Conservation (phyloP, 164 flowering plant genomes). For the Liquidambar formosana region DNA sequence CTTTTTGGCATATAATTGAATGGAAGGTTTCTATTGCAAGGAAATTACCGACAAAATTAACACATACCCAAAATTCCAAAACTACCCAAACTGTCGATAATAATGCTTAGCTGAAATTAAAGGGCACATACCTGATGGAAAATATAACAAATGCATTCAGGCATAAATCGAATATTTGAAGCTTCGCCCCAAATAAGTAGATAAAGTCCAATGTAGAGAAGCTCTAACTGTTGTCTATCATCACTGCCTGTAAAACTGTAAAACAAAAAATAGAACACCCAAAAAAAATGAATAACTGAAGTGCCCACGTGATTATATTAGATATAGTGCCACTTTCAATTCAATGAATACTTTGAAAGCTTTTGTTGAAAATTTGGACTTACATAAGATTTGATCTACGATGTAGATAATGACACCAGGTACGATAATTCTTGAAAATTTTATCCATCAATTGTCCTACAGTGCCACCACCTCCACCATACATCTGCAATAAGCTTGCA, state of each 20-base stretch:
- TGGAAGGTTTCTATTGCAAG: no score
- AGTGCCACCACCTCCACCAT: conserved; percentile 41
- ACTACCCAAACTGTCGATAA: background rate
- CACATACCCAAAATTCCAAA: no score
- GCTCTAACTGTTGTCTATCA: conserved; percentile 67
- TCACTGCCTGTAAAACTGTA: conserved; percentile 47
- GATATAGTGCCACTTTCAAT: background rate
- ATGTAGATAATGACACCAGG: conserved; percentile 92
- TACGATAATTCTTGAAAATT: conserved; percentile 76
- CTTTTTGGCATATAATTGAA: no score
- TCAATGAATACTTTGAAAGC: background rate
- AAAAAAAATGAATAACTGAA: background rate
- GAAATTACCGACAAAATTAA: no score
- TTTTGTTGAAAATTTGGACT: conserved; percentile 17
- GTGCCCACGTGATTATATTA: background rate
- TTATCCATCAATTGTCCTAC: conserved; percentile 53
- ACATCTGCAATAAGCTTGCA: conserved; percentile 49
- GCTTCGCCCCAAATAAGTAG: conserved; percentile 99
- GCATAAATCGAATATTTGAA: conserved; percentile 97
- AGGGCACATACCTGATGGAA: conserved; percentile 76
- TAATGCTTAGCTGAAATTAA: background rate
- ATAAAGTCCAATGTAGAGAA: conserved; percentile 88
- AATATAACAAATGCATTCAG: conserved; percentile 96
- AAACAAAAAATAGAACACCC: conserved; percentile 12
- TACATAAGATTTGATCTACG: conserved; percentile 54